Conservation (phyloP, 2,329 filamentous ascomycete genomes). For the Penicillium hordei region DNA sequence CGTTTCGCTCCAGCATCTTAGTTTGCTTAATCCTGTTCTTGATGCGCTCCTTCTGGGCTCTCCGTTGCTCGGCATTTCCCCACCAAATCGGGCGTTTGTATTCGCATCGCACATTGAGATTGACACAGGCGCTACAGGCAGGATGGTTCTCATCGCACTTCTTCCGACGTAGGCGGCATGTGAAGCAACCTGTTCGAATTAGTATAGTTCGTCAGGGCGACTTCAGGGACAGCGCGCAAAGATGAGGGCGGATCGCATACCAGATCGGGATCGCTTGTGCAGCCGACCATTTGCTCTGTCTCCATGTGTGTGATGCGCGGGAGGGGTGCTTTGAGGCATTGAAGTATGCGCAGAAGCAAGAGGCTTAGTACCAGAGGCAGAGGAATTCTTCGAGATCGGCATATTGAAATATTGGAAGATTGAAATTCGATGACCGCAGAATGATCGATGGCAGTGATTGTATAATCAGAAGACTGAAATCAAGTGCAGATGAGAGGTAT, state of each 20-base stretch:
- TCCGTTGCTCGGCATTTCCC: slow-evolving; percentile 66
- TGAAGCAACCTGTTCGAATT: slow-evolving; percentile 59
- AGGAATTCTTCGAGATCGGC: background rate
- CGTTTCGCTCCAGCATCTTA: slow-evolving; percentile 85
- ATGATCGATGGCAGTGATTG: background rate
- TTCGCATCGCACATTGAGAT: slow-evolving; percentile 83
- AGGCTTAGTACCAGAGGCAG: background rate
- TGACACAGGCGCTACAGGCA: slow-evolving; percentile 62
- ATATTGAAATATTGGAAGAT: slow-evolving; percentile 1
- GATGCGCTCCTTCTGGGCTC: slow-evolving; percentile 94
- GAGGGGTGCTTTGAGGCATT: background rate
- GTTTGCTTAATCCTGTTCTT: slow-evolving; percentile 98
- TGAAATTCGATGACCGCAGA: background rate
- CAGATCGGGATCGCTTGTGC: slow-evolving; percentile 92
- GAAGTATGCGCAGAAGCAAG: background rate
- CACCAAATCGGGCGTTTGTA: slow-evolving; percentile 98
- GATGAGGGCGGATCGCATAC: slow-evolving; percentile 54
- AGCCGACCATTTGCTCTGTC: slow-evolving; percentile 53
- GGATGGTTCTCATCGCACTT: slow-evolving; percentile 69
- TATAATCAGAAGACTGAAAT: background rate
- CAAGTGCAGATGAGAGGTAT: background rate
- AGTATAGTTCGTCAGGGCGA: background rate
- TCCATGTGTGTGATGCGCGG: background rate
- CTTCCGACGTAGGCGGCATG: slow-evolving; percentile 66
- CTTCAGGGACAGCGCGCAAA: background rate